Evolutionary conservation across 164 flowering plant species (phyloP), one percentile per base, ranked within the genome.

Genomic region (Warburgia ugandensis): DNA sequence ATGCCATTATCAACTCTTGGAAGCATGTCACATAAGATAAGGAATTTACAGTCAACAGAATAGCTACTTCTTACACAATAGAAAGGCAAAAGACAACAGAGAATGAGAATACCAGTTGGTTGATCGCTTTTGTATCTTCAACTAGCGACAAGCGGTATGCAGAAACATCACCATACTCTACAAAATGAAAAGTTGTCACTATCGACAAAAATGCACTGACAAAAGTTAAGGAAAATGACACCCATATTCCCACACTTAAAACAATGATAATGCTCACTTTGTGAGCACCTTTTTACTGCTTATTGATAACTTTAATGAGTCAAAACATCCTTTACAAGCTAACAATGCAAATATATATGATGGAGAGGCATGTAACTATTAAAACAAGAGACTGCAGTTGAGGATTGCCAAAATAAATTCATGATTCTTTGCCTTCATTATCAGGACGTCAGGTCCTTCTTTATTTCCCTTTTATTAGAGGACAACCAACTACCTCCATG

Each of bases 81-180:
- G 7, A 54, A 14, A 26, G 28, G 35, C 20, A 27, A 52, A 30
- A 28, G 40, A 48, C 21, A 52, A 31, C 9, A 27, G 48, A 22
- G 21, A 31, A 65, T 27, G 25, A n/a, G 2, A 42, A 51, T 78
- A 92, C 99, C 97, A 92, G 70, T 64, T 82, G 97, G 68, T 82
- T 88, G 30, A 92, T 62, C 49, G 99, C 99, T 71, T 92, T 88
- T 12, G 97, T 92, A 68, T 92, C 99, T 68, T 92, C 99, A 25
- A 78, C 73, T 13, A 88, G 70, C 26, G 99, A 92, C 27, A 92
- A 61, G 9, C 97, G 86, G 35, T 82, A 92, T 17, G 99, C 99
- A 64, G 88, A 65, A 74, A 92, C 89, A 80, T 92, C 99, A 59
- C 74, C 78, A 45, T 86, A 88, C 58, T 92, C 99, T 92, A 55